These are phyloP conservation scores for Panaeolus cyanescens DNA, from an alignment of 768 basidiomycete genomes.

Conservation along the genomic window DNA sequence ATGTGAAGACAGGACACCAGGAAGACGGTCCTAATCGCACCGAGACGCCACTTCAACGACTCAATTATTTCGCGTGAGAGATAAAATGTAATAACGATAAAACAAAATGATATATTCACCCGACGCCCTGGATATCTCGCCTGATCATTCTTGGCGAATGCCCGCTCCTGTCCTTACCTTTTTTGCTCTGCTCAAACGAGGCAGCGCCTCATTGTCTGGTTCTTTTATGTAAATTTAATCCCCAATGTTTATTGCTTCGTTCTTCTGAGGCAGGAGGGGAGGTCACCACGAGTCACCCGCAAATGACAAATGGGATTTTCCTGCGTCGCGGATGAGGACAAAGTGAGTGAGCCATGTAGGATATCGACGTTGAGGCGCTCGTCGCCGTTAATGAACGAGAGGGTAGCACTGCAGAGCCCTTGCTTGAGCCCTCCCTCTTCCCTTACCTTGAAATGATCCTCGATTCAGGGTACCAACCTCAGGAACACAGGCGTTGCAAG, in stretches of 20 bases:
- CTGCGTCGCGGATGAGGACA: neutral
- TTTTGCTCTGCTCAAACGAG: slow-evolving; percentile 1
- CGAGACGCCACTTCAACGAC: neutral
- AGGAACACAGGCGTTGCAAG: slow-evolving; percentile 14
- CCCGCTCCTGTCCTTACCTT: neutral
- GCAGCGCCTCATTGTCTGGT: slow-evolving; percentile 1
- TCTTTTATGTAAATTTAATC: slow-evolving; percentile 3
- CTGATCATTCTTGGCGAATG: neutral
- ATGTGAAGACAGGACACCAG: neutral
- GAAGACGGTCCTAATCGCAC: neutral
- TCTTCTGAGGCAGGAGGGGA: neutral
- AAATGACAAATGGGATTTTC: neutral
- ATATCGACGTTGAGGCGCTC: neutral
- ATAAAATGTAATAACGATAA: neutral
- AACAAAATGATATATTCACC: neutral
- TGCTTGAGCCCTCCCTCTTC: neutral
- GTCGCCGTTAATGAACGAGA: neutral
- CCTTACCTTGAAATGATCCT: slow-evolving; percentile 11
- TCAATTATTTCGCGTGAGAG: neutral
- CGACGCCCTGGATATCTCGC: neutral
- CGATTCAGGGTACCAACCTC: slow-evolving; percentile 13
- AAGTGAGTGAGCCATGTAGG: neutral
- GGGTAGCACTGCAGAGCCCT: neutral
- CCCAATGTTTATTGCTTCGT: neutral
- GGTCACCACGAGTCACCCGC: neutral